A percentile compares a stretch with the other conserved stretches of the same genome.
Conservation (phyloP, 2,329 filamentous ascomycete species). For the Ophiostoma montium region DNA sequence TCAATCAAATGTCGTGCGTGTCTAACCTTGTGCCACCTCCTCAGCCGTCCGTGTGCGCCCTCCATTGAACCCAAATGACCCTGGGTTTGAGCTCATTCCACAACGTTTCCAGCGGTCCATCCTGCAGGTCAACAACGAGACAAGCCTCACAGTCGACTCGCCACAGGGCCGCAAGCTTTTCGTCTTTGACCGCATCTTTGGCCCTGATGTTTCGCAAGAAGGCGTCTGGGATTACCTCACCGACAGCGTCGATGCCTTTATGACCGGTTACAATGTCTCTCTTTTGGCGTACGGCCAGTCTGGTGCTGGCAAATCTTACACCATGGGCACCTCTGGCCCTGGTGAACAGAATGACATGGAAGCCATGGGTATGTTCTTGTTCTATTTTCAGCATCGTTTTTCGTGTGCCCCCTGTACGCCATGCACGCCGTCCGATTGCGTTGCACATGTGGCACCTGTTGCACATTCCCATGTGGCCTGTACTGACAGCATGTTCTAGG, state of each 20-base stretch:
- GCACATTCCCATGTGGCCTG: not conserved
- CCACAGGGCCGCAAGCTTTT: constrained; percentile 90
- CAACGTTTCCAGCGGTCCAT: constrained; percentile 89
- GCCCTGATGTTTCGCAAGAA: constrained; percentile 68
- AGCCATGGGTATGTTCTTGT: constrained; percentile 54
- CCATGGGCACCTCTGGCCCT: constrained; percentile 91
- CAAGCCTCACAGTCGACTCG: constrained; percentile 76
- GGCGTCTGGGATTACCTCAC: constrained; percentile 89
- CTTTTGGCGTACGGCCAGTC: constrained; percentile 95
- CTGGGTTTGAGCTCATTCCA: constrained; percentile 87
- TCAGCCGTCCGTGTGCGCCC: constrained; percentile 86
- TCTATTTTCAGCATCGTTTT: not conserved
- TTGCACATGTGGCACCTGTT: not conserved
- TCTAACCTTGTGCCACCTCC: constrained; percentile 23
- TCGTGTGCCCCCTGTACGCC: not conserved
- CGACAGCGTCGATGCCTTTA: constrained; percentile 79
- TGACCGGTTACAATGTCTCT: constrained; percentile 97
- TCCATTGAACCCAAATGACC: constrained; percentile 67
- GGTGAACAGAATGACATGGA: constrained; percentile 56
- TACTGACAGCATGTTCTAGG: constrained; percentile 33
- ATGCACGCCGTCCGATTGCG: not conserved
- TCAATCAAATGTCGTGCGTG: too few species aligned
- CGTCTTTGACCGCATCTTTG: constrained; percentile 91
- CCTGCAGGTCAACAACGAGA: constrained; percentile 77
- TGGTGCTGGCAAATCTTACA: constrained; percentile 94